Percentiles rank a stretch among this genome's conserved stretches.
Conservation (phyloP, 495 filamentous ascomycete species). For the Neurospora tetrasperma region DNA sequence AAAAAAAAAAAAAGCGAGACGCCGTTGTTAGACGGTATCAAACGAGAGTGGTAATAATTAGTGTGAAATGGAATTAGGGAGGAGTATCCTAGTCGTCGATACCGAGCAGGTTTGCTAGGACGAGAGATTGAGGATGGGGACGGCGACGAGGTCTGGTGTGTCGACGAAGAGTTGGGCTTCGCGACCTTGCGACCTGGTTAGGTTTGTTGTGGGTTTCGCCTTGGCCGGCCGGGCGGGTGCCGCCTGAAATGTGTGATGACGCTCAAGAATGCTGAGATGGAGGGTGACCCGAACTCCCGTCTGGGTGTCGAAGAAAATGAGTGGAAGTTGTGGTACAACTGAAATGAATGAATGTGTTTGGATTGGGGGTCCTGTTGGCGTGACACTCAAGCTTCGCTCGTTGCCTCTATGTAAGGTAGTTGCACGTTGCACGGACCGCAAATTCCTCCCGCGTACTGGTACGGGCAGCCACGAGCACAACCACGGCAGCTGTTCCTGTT, state of each 20-base stretch:
- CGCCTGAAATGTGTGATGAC: background rate
- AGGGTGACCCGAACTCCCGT: background rate
- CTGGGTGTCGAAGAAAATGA: background rate
- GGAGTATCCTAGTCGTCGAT: background rate
- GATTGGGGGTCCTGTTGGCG: background rate
- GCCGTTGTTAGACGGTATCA: background rate
- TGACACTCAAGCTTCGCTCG: background rate
- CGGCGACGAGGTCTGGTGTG: background rate
- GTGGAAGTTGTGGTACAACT: background rate
- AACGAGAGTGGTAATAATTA: background rate
- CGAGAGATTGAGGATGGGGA: background rate
- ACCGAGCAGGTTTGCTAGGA: background rate
- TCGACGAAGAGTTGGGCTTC: constrained; percentile 1
- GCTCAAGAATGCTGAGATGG: constrained; percentile 1
- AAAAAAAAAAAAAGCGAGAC: background rate
- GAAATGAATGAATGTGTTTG: background rate
- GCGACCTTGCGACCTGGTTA: background rate
- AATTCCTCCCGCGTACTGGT: background rate
- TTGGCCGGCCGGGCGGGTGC: background rate
- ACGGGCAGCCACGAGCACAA: background rate
- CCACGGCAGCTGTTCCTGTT: background rate
- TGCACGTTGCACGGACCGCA: background rate
- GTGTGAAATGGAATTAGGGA: background rate
- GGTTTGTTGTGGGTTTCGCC: background rate
- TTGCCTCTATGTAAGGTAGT: background rate